phyloP scores from a whole-genome alignment of 106 monocot genomes.

The Allium fistulosum region DNA sequence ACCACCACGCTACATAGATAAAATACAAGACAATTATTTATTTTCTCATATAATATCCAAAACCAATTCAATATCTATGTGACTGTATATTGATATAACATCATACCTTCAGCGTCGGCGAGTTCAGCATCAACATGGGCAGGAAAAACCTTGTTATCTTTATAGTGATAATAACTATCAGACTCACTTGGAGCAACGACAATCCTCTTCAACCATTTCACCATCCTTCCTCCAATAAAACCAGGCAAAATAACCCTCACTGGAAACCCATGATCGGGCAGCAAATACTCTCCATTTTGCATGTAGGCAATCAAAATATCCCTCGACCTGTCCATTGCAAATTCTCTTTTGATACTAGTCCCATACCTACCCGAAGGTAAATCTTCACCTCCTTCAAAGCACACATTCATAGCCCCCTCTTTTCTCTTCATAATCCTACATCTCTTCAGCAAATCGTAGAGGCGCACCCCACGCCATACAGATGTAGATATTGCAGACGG shows the following conservation, averaged over 20 bases:
- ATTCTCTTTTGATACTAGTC: conserved; percentile 59
- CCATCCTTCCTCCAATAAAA: conserved; percentile 91
- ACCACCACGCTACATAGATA: conserved; percentile 74
- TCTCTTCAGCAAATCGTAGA: conserved; percentile 53
- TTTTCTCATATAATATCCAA: no score
- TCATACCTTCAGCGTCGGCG: conserved; percentile 59
- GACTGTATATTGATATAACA: neutral
- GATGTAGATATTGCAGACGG: conserved; percentile 67
- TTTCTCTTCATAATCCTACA: conserved; percentile 38
- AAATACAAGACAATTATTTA: neutral
- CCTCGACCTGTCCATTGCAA: conserved; percentile 78
- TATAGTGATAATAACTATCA: conserved; percentile 67
- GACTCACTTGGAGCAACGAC: conserved; percentile 53
- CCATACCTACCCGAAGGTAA: conserved; percentile 90
- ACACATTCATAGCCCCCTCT: conserved; percentile 47
- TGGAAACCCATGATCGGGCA: conserved; percentile 90
- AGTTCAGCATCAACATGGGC: conserved; percentile 71
- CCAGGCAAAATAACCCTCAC: conserved; percentile 87
- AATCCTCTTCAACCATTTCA: conserved; percentile 88
- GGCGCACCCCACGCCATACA: conserved; percentile 70
- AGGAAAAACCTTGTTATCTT: conserved; percentile 82
- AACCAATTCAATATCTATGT: neutral
- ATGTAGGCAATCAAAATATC: conserved; percentile 85
- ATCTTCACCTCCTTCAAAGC: conserved; percentile 93
- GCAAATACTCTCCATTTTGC: conserved; percentile 76